A percentile compares a stretch with the other conserved stretches of the same genome.
phyloP scores from a whole-genome alignment of 2,329 filamentous ascomycete genomes.

The Colletotrichum cuscutae region DNA sequence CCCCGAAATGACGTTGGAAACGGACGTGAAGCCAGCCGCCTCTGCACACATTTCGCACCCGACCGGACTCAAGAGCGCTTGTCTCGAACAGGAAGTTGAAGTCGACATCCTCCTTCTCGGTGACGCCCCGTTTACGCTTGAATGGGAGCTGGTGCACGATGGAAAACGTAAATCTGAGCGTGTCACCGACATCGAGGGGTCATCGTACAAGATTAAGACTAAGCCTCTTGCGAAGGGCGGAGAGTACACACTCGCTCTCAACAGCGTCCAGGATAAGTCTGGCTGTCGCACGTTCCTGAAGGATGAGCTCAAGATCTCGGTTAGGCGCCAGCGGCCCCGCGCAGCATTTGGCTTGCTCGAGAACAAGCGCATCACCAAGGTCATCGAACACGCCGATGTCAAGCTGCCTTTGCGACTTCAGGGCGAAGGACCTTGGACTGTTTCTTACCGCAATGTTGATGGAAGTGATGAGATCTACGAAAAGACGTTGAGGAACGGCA shows the following conservation, averaged over 20 bases:
- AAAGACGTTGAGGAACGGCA: slow-evolving; percentile 64
- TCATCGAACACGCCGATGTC: slow-evolving; percentile 79
- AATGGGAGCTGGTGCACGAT: slow-evolving; percentile 93
- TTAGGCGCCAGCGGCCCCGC: slow-evolving; percentile 88
- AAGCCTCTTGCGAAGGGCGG: slow-evolving; percentile 81
- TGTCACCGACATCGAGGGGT: slow-evolving; percentile 69
- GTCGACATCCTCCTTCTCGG: slow-evolving; percentile 81
- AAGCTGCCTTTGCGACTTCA: slow-evolving; percentile 85
- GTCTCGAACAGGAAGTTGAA: slow-evolving; percentile 83
- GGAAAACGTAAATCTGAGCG: slow-evolving; percentile 81
- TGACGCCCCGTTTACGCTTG: slow-evolving; percentile 86
- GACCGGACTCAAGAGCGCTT: slow-evolving; percentile 71
- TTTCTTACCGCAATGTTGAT: slow-evolving; percentile 78
- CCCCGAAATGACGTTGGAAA: slow-evolving; percentile 75
- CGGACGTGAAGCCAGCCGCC: slow-evolving; percentile 93
- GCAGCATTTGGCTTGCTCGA: slow-evolving; percentile 88
- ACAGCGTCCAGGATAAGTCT: slow-evolving; percentile 85
- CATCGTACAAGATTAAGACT: slow-evolving; percentile 78
- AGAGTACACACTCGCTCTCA: slow-evolving; percentile 88
- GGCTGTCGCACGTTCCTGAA: slow-evolving; percentile 89
- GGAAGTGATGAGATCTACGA: slow-evolving; percentile 57
- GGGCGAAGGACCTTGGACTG: slow-evolving; percentile 85
- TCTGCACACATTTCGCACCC: slow-evolving; percentile 76
- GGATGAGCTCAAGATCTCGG: slow-evolving; percentile 85
- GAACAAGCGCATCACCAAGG: slow-evolving; percentile 77